Percentiles rank a stretch among this genome's conserved stretches.
phyloP scores from a whole-genome alignment of 208 protist species.

The Naegleria lovaniensis region DNA sequence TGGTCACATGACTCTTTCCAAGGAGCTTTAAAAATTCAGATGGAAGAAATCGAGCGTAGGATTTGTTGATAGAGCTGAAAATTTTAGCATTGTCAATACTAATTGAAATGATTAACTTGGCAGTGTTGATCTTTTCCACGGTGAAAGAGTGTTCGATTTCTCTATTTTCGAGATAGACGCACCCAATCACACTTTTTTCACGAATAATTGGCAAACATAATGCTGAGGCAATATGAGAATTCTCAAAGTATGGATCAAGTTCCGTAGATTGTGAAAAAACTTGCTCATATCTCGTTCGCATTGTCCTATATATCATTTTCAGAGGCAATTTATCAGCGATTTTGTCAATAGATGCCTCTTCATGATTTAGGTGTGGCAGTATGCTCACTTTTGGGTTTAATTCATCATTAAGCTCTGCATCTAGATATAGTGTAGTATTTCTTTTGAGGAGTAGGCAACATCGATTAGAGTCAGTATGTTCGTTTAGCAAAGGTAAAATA shows the following conservation, averaged over 20 bases:
- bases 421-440: background rate
- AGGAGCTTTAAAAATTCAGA: background rate
- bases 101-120: background rate
- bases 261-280: background rate
- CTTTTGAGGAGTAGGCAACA: background rate
- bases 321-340: background rate
- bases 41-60: background rate
- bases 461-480: background rate
- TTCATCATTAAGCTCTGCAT: background rate
- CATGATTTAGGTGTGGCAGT: background rate
- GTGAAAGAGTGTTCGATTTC: background rate
- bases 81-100: background rate
- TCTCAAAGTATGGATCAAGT: background rate
- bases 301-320: background rate
- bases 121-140: background rate
- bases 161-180: background rate
- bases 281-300: background rate
- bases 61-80: background rate
- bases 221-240: background rate
- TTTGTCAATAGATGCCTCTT: background rate
- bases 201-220: background rate
- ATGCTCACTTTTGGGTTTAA: background rate
- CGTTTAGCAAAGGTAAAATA: background rate
- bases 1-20: background rate
- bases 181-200: background rate